Conservation (phyloP, 164 flowering plant species). For the Chimonanthus salicifolius region DNA sequence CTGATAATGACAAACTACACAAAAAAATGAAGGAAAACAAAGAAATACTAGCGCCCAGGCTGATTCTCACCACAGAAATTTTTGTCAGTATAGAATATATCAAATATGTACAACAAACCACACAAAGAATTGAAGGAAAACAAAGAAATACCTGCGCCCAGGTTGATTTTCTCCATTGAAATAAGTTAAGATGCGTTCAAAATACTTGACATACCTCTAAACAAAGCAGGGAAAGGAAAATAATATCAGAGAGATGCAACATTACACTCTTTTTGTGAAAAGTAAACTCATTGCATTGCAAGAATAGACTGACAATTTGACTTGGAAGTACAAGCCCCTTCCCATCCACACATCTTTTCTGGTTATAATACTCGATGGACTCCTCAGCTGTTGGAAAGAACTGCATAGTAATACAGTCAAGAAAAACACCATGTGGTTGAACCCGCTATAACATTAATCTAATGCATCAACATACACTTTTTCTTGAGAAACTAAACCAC, state of each 20-base stretch:
- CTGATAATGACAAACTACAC: too few species aligned
- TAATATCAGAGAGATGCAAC: constrained; percentile 9
- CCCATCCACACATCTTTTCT: constrained; percentile 94
- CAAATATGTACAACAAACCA: too few species aligned
- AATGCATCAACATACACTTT: not conserved
- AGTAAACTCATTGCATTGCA: not conserved
- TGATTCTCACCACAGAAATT: constrained; percentile 86
- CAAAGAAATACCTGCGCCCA: constrained; percentile 65
- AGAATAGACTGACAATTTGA: constrained; percentile 75
- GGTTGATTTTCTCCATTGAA: constrained; percentile 94
- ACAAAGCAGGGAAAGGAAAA: constrained; percentile 13
- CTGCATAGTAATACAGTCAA: constrained; percentile 32
- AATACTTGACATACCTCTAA: constrained; percentile 95
- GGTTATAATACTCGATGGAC: constrained; percentile 93
- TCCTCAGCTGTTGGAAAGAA: constrained; percentile 99
- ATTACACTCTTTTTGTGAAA: not conserved
- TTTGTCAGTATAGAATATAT: not conserved
- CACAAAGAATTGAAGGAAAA: not conserved
- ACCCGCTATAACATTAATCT: not conserved
- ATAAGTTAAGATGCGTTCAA: constrained; percentile 76
- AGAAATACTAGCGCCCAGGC: constrained; percentile 80
- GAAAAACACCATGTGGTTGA: not conserved
- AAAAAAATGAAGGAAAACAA: not conserved
- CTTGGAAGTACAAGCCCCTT: constrained; percentile 97
- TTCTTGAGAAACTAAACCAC: not conserved